A percentile compares a stretch with the other conserved stretches of the same genome.
These are phyloP conservation scores for Calocybe cyanea DNA, from an alignment of 768 basidiomycete genomes.

Conservation along the genomic window DNA sequence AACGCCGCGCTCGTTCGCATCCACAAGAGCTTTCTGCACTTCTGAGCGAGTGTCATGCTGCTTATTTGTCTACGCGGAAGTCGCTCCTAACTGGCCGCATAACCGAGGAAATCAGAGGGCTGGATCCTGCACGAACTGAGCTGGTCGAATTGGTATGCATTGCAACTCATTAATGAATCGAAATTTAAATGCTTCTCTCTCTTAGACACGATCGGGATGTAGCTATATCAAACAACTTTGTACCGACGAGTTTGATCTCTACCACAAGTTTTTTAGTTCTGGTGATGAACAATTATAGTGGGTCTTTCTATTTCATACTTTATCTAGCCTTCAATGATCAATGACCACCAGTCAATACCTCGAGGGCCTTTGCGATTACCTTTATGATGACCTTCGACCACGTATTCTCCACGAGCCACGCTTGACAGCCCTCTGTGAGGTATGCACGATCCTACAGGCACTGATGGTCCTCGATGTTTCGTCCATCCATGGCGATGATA, in stretches of 20 bases:
- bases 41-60: constrained; percentile 80
- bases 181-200: constrained; percentile 2
- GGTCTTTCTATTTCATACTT: constrained; percentile 13
- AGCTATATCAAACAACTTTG: constrained; percentile 91
- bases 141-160: constrained; percentile 77
- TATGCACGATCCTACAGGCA: constrained; percentile 94
- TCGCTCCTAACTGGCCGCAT: constrained; percentile 69
- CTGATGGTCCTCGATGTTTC: constrained; percentile 90
- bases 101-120: constrained; percentile 73
- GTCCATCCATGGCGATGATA: constrained; percentile 20
- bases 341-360: constrained; percentile 72
- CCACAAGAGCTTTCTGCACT: constrained; percentile 84
- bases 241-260: constrained; percentile 84
- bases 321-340: no score
- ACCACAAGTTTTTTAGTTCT: constrained; percentile 80
- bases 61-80: constrained; percentile 77
- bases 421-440: constrained; percentile 84
- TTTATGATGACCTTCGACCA: constrained; percentile 94
- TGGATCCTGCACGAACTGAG: constrained; percentile 77
- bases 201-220: constrained; percentile 85
- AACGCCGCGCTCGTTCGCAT: constrained; percentile 67
- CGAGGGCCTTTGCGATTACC: constrained; percentile 87
- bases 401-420: constrained; percentile 92
- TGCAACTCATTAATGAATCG: not conserved
- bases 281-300: constrained; percentile 66